Evolutionary conservation across 208 protist genomes (phyloP).

Genomic region (Trypanosoma mega): DNA sequence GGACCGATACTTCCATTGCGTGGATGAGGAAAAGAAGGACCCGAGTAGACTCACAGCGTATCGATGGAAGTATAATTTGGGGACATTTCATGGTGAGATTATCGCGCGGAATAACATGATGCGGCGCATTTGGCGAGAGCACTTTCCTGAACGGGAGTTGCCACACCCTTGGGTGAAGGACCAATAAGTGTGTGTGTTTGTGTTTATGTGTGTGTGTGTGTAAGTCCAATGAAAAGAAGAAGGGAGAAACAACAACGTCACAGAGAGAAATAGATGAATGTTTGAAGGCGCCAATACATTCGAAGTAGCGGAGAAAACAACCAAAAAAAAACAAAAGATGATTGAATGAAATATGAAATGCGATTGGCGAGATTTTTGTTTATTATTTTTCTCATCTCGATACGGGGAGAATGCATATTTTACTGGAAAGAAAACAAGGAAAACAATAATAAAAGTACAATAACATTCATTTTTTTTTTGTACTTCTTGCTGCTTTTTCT

Average conservation of each 20-base stretch:
- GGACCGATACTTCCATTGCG: constrained; percentile 68
- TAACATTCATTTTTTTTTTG: constrained; percentile 25
- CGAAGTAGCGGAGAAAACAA: constrained; percentile 2
- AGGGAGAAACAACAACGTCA: background rate
- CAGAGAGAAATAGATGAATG: constrained; percentile 2
- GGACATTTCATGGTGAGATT: constrained; percentile 74
- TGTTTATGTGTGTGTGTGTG: constrained; percentile 7
- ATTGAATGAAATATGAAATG: no score
- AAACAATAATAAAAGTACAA: no score
- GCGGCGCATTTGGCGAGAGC: constrained; percentile 64
- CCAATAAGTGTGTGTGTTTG: constrained; percentile 19
- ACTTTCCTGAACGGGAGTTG: constrained; percentile 79
- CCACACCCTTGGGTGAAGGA: constrained; percentile 83
- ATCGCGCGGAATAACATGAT: constrained; percentile 83
- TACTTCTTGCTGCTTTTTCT: background rate
- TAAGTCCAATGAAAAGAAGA: background rate
- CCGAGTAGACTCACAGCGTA: constrained; percentile 60
- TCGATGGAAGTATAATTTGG: constrained; percentile 86
- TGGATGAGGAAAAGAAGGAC: constrained; percentile 37
- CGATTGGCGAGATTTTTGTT: no score
- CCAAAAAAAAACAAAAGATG: background rate
- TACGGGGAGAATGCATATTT: no score
- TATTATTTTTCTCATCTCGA: no score
- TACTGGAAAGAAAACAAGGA: no score
- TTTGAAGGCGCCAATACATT: no score